These are phyloP conservation scores for Clitopilus passeckerianus DNA, from an alignment of 768 basidiomycete genomes.

Conservation along the genomic window DNA sequence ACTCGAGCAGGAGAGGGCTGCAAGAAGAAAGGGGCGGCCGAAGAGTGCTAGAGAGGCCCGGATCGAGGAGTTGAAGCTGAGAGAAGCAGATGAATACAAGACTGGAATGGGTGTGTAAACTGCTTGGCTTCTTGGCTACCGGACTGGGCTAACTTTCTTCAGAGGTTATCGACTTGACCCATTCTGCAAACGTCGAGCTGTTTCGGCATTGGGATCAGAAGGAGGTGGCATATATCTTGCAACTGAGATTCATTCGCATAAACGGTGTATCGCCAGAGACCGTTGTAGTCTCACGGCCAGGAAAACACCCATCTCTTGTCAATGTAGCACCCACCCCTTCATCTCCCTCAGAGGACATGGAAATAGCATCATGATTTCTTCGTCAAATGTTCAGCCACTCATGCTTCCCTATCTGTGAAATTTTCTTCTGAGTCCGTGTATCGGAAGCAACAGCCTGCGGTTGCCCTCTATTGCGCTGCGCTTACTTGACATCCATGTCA, in stretches of 20 bases:
- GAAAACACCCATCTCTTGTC: slow-evolving; percentile 42
- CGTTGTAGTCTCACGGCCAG: slow-evolving; percentile 51
- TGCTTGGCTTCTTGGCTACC: background rate
- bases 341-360: slow-evolving; percentile 2
- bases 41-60: slow-evolving; percentile 64
- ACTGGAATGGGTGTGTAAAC: slow-evolving; percentile 69
- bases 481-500: too few species aligned
- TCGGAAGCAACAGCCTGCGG: background rate
- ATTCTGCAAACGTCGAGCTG: slow-evolving; percentile 60
- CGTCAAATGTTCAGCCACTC: slow-evolving; percentile 1
- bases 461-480: background rate
- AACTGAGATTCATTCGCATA: slow-evolving; percentile 75
- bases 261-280: slow-evolving; percentile 46
- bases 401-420: background rate
- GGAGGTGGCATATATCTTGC: slow-evolving; percentile 64
- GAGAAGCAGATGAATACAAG: slow-evolving; percentile 69
- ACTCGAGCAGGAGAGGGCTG: slow-evolving; percentile 52
- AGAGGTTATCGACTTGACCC: slow-evolving; percentile 82
- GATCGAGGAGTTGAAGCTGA: slow-evolving; percentile 65
- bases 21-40: slow-evolving; percentile 69
- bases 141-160: slow-evolving; percentile 5
- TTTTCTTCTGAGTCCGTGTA: background rate
- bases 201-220: slow-evolving; percentile 79
- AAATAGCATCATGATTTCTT: slow-evolving; percentile 12
- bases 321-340: slow-evolving; percentile 5